These are phyloP conservation scores for Platanthera guangdongensis DNA, from an alignment of 106 monocot genomes.

Conservation along the genomic window DNA sequence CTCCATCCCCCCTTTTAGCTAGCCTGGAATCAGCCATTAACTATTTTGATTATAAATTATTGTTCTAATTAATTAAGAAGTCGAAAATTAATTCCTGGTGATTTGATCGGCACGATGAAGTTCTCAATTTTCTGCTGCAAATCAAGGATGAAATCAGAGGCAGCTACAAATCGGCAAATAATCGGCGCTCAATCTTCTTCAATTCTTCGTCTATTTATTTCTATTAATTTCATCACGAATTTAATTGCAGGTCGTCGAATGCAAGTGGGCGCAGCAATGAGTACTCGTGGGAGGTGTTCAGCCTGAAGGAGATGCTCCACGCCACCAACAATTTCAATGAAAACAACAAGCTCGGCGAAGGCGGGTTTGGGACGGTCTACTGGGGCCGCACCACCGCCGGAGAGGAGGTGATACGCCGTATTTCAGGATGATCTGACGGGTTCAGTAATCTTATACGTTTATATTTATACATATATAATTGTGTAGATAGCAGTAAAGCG, in stretches of 20 bases:
- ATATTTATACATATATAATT: neutral
- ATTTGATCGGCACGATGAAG: neutral
- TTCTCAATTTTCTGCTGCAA: neutral
- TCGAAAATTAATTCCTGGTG: neutral
- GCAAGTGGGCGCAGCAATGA: neutral
- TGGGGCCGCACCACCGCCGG: conserved; percentile 12
- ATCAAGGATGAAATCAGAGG: neutral
- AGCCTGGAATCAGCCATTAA: too few species aligned
- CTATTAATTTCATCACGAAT: neutral
- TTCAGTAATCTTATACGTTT: neutral
- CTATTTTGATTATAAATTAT: too few species aligned
- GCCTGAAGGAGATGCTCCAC: conserved; percentile 11
- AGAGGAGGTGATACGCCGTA: conserved; percentile 6
- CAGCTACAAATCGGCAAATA: neutral
- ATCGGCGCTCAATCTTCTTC: neutral
- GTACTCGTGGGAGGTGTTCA: conserved; percentile 15
- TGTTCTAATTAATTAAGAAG: too few species aligned
- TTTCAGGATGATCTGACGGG: neutral
- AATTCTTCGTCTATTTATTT: neutral
- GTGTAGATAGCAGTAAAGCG: conserved; percentile 32
- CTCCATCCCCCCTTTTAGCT: too few species aligned
- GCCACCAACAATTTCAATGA: conserved; percentile 18
- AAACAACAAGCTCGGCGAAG: conserved; percentile 17
- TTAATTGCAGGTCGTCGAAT: neutral
- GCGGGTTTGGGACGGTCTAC: conserved; percentile 20